Evolutionary conservation across 371 early-diverging fungal genomes (phyloP).

Genomic region (Rhizoclosmatium hyalinum): DNA sequence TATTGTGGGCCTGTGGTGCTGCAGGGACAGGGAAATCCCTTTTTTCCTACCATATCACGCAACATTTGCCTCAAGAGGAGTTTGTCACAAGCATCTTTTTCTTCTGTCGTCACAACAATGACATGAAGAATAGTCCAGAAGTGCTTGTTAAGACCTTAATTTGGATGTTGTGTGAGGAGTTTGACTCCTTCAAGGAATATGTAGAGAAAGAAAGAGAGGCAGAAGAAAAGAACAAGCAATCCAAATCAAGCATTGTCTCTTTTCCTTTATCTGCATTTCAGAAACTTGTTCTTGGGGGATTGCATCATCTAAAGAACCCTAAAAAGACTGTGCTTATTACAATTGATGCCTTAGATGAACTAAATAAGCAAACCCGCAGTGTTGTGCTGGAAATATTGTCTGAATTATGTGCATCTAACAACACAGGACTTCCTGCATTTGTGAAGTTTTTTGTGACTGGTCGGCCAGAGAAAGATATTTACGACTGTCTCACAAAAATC

Average conservation of each 20-base stretch:
- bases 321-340: background rate
- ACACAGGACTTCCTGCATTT: background rate
- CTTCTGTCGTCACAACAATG: slow-evolving; percentile 18
- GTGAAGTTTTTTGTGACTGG: slow-evolving; percentile 8
- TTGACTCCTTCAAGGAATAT: background rate
- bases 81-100: background rate
- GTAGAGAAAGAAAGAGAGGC: background rate
- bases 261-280: background rate
- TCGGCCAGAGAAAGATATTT: slow-evolving; percentile 22
- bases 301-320: background rate
- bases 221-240: background rate
- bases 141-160: background rate
- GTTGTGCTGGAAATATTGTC: background rate
- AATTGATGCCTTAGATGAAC: slow-evolving; percentile 26
- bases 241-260: background rate
- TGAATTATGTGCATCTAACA: background rate
- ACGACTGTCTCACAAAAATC: background rate
- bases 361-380: background rate
- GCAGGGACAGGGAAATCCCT: slow-evolving; percentile 14
- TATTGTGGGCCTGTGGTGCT: slow-evolving; percentile 16
- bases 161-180: background rate
- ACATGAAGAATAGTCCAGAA: background rate
- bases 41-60: background rate
- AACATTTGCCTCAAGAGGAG: background rate
- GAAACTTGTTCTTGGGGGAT: background rate